Conservation (phyloP, 2,329 filamentous ascomycete species). For the Juglanconis oblonga region DNA sequence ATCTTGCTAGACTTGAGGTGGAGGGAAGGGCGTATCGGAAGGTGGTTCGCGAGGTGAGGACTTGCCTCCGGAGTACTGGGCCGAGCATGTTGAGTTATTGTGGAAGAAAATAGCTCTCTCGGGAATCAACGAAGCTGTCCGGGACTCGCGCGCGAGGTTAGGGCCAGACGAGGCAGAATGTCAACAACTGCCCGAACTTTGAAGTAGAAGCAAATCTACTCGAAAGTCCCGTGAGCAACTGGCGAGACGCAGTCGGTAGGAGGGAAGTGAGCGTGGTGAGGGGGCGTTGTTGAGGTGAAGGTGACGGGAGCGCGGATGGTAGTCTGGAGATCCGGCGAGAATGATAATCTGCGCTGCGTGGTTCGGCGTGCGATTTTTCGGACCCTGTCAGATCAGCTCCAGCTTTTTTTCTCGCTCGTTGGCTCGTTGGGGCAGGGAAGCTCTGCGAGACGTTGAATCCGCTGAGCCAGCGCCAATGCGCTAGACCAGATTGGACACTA, state of each 20-base stretch:
- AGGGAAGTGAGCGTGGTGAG: constrained; percentile 15
- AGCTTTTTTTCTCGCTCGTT: constrained; percentile 10
- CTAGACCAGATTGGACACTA: constrained; percentile 5
- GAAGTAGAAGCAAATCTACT: constrained; percentile 11
- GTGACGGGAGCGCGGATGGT: constrained; percentile 7
- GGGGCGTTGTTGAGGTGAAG: constrained; percentile 7
- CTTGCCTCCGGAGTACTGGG: constrained; percentile 61
- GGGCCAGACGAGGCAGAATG: constrained; percentile 13
- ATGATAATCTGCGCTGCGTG: constrained; percentile 12
- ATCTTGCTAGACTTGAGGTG: constrained; percentile 57
- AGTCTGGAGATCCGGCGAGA: constrained; percentile 10
- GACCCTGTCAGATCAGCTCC: background rate
- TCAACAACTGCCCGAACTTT: constrained; percentile 14
- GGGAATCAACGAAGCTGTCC: constrained; percentile 16
- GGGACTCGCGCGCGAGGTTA: constrained; percentile 16
- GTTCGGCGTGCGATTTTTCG: constrained; percentile 19
- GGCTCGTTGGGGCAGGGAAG: constrained; percentile 12
- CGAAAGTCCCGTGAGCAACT: constrained; percentile 3
- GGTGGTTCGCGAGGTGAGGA: constrained; percentile 49
- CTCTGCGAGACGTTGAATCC: constrained; percentile 4
- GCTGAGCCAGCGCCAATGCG: background rate
- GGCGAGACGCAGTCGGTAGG: constrained; percentile 19
- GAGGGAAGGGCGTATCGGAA: constrained; percentile 50
- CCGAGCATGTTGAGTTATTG: constrained; percentile 52
- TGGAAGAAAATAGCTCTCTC: constrained; percentile 24